Evolutionary conservation across 2,329 filamentous ascomycete genomes (phyloP).

Genomic region (Epichloe elymi): DNA sequence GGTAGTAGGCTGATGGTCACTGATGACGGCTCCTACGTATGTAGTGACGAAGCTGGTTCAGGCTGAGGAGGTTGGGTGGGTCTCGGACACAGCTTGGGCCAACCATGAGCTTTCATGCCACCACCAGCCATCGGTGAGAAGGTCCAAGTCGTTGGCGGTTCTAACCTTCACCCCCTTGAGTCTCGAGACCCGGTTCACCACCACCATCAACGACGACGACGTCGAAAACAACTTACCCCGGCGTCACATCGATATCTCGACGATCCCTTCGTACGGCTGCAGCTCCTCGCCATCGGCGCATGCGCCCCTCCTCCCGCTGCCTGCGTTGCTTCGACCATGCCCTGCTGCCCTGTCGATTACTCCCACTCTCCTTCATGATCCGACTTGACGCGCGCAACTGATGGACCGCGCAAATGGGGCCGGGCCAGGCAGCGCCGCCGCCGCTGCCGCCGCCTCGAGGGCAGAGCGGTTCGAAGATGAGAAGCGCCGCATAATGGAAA

Average conservation of each 20-base stretch:
- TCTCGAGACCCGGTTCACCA: background rate
- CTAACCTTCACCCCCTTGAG: background rate
- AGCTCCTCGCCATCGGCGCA: constrained; percentile 2
- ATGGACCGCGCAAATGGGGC: constrained; percentile 29
- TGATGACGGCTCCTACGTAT: too few relatives aligned
- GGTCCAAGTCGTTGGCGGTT: background rate
- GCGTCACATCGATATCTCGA: constrained; percentile 18
- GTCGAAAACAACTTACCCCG: background rate
- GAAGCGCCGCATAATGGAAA: constrained; percentile 86
- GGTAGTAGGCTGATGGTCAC: too few relatives aligned
- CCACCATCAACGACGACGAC: background rate
- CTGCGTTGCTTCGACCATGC: constrained; percentile 7
- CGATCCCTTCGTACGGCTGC: constrained; percentile 12
- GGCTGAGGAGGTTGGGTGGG: background rate
- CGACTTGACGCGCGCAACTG: constrained; percentile 7
- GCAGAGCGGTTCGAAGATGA: constrained; percentile 94
- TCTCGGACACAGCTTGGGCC: constrained; percentile 19
- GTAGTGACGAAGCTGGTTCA: too few relatives aligned
- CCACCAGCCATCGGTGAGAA: background rate
- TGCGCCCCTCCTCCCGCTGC: background rate
- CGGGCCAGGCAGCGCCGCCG: constrained; percentile 21
- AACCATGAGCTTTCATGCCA: background rate
- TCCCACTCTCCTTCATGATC: constrained; percentile 10
- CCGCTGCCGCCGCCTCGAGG: constrained; percentile 22
- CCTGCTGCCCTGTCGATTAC: constrained; percentile 1